These are phyloP conservation scores for Aciculosporium take DNA, from an alignment of 2,329 filamentous ascomycete species.

Conservation along the genomic window DNA sequence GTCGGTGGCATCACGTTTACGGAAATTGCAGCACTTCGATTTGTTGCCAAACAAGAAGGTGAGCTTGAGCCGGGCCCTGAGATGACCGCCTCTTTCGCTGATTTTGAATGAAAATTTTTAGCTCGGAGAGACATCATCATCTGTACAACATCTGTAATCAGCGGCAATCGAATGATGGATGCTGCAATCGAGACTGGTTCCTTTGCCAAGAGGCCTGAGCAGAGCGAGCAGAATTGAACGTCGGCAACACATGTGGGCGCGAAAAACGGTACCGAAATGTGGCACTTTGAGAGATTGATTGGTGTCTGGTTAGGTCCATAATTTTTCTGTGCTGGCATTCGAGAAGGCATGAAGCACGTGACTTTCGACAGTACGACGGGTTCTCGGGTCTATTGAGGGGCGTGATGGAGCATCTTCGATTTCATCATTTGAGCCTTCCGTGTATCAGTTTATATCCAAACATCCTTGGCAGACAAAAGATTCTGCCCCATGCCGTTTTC, in stretches of 20 bases:
- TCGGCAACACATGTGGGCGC: neutral
- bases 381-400: conserved; percentile 11
- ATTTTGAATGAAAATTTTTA: conserved; percentile 19
- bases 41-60: conserved; percentile 71
- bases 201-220: conserved; percentile 26
- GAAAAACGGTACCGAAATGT: conserved; percentile 3
- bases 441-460: conserved; percentile 10
- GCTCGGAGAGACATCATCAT: conserved; percentile 74
- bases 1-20: conserved; percentile 93
- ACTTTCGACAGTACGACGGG: conserved; percentile 9
- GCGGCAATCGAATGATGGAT: conserved; percentile 78
- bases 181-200: conserved; percentile 61
- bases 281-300: conserved; percentile 4
- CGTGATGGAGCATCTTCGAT: conserved; percentile 12
- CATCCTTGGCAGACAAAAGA: conserved; percentile 3
- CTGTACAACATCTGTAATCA: conserved; percentile 83
- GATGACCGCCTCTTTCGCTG: neutral
- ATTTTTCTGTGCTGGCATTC: conserved; percentile 5
- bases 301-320: conserved; percentile 9
- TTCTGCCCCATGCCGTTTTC: conserved; percentile 1
- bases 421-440: conserved; percentile 12
- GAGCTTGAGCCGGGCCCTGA: conserved; percentile 11
- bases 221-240: conserved; percentile 1
- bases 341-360: conserved; percentile 10
- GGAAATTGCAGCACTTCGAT: conserved; percentile 85